A percentile compares a stretch with the other conserved stretches of the same genome.
These are phyloP conservation scores for Neolentinus lepideus DNA, from an alignment of 1,284 basidiomycete species.

Conservation along the genomic window DNA sequence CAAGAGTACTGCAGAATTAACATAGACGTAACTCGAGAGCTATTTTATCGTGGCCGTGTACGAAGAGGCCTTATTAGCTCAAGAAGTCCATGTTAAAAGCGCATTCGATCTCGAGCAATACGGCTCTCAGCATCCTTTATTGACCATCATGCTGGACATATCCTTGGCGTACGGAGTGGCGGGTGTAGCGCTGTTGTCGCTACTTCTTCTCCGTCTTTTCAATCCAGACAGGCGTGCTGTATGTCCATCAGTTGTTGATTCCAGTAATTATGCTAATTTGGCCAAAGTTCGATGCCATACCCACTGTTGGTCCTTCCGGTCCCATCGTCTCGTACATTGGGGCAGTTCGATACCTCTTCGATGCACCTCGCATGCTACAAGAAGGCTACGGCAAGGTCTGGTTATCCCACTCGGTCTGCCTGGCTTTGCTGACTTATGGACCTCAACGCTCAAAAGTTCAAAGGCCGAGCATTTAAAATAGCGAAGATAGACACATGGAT, in stretches of 20 bases:
- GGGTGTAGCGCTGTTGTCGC: background rate
- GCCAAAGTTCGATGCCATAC: constrained; percentile 12
- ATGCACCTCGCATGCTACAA: constrained; percentile 17
- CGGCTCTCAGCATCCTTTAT: background rate
- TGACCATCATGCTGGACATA: background rate
- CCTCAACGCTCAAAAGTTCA: constrained; percentile 19
- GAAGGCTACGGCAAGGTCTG: constrained; percentile 25
- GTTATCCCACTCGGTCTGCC: background rate
- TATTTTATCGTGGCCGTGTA: no score
- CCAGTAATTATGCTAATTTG: background rate
- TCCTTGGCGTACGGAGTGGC: background rate
- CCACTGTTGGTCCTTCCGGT: constrained; percentile 17
- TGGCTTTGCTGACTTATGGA: background rate
- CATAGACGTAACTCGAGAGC: no score
- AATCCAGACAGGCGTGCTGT: background rate
- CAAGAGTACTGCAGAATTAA: no score
- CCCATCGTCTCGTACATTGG: constrained; percentile 17
- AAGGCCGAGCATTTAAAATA: constrained; percentile 31
- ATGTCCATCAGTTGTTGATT: background rate
- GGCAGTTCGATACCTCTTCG: constrained; percentile 1
- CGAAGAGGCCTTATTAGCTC: no score
- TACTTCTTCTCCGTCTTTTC: background rate
- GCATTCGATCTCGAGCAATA: no score
- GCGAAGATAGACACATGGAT: constrained; percentile 30
- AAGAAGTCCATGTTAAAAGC: no score